These are phyloP conservation scores for Mycena rebaudengoi DNA, from an alignment of 768 basidiomycete species.

Conservation along the genomic window DNA sequence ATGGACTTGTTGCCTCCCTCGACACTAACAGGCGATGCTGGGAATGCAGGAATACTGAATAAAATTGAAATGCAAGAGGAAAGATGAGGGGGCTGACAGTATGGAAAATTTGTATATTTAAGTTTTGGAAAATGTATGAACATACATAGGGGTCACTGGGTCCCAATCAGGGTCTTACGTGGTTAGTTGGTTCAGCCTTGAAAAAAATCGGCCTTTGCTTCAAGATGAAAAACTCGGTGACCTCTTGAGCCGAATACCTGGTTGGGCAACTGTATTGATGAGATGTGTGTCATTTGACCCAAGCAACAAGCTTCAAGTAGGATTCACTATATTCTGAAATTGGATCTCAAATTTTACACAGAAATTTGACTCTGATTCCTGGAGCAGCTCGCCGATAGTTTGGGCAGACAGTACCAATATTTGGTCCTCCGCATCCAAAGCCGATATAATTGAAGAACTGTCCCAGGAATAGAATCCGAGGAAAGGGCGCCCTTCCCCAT, in stretches of 20 bases:
- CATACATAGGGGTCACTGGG: slow-evolving; percentile 4
- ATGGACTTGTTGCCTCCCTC: no score
- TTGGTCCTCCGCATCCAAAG: slow-evolving; percentile 5
- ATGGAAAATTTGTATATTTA: slow-evolving; percentile 2
- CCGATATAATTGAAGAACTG: slow-evolving; percentile 2
- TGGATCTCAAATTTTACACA: slow-evolving; percentile 4
- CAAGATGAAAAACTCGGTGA: background rate
- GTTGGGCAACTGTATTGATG: slow-evolving; percentile 4
- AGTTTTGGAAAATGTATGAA: slow-evolving; percentile 7
- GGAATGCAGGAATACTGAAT: slow-evolving; percentile 7
- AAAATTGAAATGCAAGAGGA: no score
- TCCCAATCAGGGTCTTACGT: slow-evolving; percentile 5
- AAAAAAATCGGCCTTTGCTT: slow-evolving; percentile 3
- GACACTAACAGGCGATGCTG: slow-evolving; percentile 1
- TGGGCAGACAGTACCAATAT: background rate
- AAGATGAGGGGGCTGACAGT: background rate
- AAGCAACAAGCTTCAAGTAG: slow-evolving; percentile 5
- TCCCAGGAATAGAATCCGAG: background rate
- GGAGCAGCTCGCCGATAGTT: background rate
- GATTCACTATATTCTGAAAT: background rate
- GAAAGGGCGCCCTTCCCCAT: background rate
- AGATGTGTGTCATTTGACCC: slow-evolving; percentile 2
- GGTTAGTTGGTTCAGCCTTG: slow-evolving; percentile 3
- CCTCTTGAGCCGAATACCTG: background rate
- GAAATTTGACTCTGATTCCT: slow-evolving; percentile 5